These are phyloP conservation scores for Aspergillus luchuensis DNA, from an alignment of 2,329 filamentous ascomycete species.

Conservation along the genomic window DNA sequence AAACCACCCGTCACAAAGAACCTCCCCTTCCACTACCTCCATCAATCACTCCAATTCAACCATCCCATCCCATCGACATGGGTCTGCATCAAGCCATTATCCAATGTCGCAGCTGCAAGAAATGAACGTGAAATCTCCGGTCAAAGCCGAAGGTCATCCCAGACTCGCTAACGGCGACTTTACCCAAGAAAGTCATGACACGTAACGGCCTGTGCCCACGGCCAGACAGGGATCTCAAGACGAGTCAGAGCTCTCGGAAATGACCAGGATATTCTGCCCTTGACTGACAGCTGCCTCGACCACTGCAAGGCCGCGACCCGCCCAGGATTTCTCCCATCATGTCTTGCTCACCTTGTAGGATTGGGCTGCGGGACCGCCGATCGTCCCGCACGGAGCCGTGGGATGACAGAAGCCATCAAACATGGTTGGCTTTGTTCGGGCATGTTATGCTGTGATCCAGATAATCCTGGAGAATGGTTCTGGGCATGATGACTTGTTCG, in stretches of 20 bases:
- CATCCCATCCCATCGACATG: not conserved
- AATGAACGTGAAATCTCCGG: not conserved
- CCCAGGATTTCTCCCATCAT: not conserved
- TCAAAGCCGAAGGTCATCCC: slow-evolving; percentile 1
- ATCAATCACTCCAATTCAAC: not conserved
- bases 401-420: not conserved
- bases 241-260: not conserved
- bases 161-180: slow-evolving; percentile 17
- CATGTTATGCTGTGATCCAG: slow-evolving; percentile 2
- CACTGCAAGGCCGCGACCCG: not conserved
- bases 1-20: not conserved
- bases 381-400: not conserved
- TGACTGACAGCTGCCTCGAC: not conserved
- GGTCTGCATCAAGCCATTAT: not conserved
- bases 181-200: slow-evolving; percentile 34
- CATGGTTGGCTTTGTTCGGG: not conserved
- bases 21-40: too few relatives aligned
- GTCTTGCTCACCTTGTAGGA: not conserved
- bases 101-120: not conserved
- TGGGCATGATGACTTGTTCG: slow-evolving; percentile 1
- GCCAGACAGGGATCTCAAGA: not conserved
- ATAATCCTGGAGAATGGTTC: not conserved
- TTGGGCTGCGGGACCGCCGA: not conserved
- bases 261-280: not conserved
- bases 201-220: slow-evolving; percentile 28